phyloP scores from a whole-genome alignment of 768 basidiomycete genomes.

The Pleurotus tuber-regium region DNA sequence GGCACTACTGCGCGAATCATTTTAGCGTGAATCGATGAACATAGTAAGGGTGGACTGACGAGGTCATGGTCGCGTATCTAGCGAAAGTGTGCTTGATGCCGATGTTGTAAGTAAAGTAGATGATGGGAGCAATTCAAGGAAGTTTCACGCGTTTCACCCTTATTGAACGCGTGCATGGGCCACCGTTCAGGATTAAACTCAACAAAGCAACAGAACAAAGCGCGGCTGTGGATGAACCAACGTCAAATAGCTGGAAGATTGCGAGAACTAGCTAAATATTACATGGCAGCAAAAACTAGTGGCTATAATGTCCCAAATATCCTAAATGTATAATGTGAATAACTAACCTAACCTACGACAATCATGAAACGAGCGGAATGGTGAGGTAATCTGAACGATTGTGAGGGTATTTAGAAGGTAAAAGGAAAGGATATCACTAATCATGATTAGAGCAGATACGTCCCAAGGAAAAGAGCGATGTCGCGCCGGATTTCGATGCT shows the following conservation, averaged over 20 bases:
- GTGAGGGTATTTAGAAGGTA: not conserved
- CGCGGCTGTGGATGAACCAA: not conserved
- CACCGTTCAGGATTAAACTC: constrained; percentile 4
- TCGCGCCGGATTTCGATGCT: constrained; percentile 16
- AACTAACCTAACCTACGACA: not conserved
- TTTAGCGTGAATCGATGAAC: too few relatives aligned
- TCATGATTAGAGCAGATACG: not conserved
- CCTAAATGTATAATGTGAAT: constrained; percentile 3
- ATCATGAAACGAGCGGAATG: constrained; percentile 2
- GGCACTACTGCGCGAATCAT: constrained; percentile 2
- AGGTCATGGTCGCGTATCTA: not conserved
- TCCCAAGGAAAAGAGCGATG: constrained; percentile 12
- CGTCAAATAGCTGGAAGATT: not conserved
- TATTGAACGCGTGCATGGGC: not conserved
- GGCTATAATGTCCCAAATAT: constrained; percentile 10
- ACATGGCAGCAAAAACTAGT: constrained; percentile 10
- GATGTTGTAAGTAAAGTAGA: constrained; percentile 24
- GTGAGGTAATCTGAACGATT: not conserved
- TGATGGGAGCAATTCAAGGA: constrained; percentile 1
- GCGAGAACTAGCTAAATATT: constrained; percentile 2
- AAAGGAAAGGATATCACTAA: not conserved
- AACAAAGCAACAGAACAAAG: constrained; percentile 7
- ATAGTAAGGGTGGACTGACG: not conserved
- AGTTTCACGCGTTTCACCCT: constrained; percentile 5
- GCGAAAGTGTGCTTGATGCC: constrained; percentile 12